phyloP scores from a whole-genome alignment of 345 rosid species.

The Rhodamnia argentea region DNA sequence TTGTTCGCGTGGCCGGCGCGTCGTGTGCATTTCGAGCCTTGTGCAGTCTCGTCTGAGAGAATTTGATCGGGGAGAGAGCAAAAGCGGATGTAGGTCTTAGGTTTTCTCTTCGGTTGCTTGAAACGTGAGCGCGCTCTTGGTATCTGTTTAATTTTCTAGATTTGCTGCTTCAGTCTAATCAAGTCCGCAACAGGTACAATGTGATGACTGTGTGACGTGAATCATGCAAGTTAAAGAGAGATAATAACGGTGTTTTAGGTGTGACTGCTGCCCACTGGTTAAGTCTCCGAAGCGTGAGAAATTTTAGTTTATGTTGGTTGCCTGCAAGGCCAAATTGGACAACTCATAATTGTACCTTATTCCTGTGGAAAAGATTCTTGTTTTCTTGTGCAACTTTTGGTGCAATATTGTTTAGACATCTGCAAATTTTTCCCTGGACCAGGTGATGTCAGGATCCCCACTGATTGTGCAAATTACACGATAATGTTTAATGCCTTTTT shows the following conservation, averaged over 20 bases:
- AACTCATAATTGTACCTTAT: neutral
- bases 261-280: neutral
- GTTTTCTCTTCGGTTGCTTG: neutral
- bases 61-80: neutral
- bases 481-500: neutral
- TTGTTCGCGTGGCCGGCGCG: neutral
- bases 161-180: neutral
- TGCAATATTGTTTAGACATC: too few species aligned
- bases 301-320: neutral
- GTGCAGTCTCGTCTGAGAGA: neutral
- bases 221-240: neutral
- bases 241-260: neutral
- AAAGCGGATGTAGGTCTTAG: neutral
- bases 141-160: neutral
- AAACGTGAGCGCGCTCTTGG: neutral
- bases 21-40: neutral
- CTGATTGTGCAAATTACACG: neutral
- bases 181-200: neutral
- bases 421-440: too few species aligned
- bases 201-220: neutral
- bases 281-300: neutral
- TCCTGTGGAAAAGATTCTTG: neutral
- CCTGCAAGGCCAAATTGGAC: neutral
- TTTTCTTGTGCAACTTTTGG: neutral
- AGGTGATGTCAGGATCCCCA: too few species aligned